A percentile compares a stretch with the other conserved stretches of the same genome.
phyloP scores from a whole-genome alignment of 2,329 filamentous ascomycete species.

The Colletotrichum incanum region DNA sequence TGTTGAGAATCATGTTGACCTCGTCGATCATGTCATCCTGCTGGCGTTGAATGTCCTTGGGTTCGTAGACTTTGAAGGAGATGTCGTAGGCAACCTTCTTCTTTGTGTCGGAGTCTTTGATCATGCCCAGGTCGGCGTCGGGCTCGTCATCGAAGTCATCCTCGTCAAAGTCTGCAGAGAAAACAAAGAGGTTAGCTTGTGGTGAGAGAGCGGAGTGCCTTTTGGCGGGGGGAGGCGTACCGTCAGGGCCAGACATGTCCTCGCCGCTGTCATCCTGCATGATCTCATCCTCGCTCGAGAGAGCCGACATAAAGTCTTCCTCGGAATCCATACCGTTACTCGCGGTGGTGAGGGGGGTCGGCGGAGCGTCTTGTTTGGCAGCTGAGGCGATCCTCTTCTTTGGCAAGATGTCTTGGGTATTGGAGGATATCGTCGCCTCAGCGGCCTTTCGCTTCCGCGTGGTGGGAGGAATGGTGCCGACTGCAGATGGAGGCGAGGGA shows the following conservation, averaged over 20 bases:
- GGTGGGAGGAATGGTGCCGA: slow-evolving; percentile 72
- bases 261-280: slow-evolving; percentile 86
- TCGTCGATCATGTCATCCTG: slow-evolving; percentile 91
- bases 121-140: slow-evolving; percentile 68
- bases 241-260: slow-evolving; percentile 70
- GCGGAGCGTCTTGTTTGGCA: slow-evolving; percentile 60
- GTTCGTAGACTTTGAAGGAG: slow-evolving; percentile 85
- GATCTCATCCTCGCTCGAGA: slow-evolving; percentile 84
- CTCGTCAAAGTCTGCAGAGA: slow-evolving; percentile 67
- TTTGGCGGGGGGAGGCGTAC: slow-evolving; percentile 52
- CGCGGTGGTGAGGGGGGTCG: slow-evolving; percentile 69
- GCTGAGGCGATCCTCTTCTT: slow-evolving; percentile 73
- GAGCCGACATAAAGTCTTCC: slow-evolving; percentile 90
- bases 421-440: slow-evolving; percentile 73
- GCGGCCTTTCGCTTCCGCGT: slow-evolving; percentile 76
- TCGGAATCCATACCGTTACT: slow-evolving; percentile 90
- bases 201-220: slow-evolving; percentile 40
- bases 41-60: slow-evolving; percentile 85
- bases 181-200: slow-evolving; percentile 19
- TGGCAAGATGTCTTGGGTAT: slow-evolving; percentile 58
- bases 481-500: slow-evolving; percentile 33
- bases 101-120: slow-evolving; percentile 78
- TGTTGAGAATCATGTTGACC: slow-evolving; percentile 91
- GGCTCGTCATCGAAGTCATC: slow-evolving; percentile 72
- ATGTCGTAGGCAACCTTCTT: slow-evolving; percentile 86